Evolutionary conservation across 495 filamentous ascomycete genomes (phyloP).

Genomic region (Tricharina praecox): DNA sequence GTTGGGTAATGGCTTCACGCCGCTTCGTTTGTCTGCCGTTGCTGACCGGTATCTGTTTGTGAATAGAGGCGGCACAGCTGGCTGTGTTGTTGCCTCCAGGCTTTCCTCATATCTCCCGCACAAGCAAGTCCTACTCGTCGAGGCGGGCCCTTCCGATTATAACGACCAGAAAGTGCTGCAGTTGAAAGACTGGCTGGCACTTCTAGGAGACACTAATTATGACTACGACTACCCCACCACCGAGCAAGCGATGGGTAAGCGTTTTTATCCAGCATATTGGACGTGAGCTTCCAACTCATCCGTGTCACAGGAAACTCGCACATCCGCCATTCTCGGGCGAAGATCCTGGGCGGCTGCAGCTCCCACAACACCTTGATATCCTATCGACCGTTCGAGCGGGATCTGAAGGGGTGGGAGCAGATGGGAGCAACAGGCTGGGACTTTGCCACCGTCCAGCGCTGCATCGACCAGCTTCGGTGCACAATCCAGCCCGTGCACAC

Average conservation of each 20-base stretch:
- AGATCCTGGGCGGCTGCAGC: slow-evolving; percentile 72
- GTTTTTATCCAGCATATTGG: slow-evolving; percentile 17
- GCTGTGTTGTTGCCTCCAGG: slow-evolving; percentile 64
- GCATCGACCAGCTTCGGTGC: slow-evolving; percentile 60
- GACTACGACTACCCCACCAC: slow-evolving; percentile 74
- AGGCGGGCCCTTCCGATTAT: slow-evolving; percentile 40
- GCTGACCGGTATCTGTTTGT: too few species aligned
- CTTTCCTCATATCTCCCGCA: slow-evolving; percentile 49
- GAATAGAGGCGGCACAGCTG: slow-evolving; percentile 57
- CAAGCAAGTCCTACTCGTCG: slow-evolving; percentile 47
- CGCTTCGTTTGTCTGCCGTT: not conserved
- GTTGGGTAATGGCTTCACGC: slow-evolving; percentile 7
- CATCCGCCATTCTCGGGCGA: slow-evolving; percentile 70
- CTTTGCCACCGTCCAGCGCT: slow-evolving; percentile 58
- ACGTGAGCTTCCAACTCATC: slow-evolving; percentile 11
- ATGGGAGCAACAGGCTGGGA: slow-evolving; percentile 61
- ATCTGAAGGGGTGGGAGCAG: slow-evolving; percentile 54
- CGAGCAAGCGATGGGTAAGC: slow-evolving; percentile 62
- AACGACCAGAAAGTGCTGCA: slow-evolving; percentile 38
- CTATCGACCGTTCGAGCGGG: slow-evolving; percentile 68
- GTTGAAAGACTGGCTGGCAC: slow-evolving; percentile 59
- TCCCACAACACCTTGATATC: slow-evolving; percentile 78
- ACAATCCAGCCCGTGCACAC: slow-evolving; percentile 62
- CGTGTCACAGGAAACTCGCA: slow-evolving; percentile 48
- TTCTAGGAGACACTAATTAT: slow-evolving; percentile 69